Conservation (phyloP, 306 rosid genomes). For the Cucurbita argyrosperma region DNA sequence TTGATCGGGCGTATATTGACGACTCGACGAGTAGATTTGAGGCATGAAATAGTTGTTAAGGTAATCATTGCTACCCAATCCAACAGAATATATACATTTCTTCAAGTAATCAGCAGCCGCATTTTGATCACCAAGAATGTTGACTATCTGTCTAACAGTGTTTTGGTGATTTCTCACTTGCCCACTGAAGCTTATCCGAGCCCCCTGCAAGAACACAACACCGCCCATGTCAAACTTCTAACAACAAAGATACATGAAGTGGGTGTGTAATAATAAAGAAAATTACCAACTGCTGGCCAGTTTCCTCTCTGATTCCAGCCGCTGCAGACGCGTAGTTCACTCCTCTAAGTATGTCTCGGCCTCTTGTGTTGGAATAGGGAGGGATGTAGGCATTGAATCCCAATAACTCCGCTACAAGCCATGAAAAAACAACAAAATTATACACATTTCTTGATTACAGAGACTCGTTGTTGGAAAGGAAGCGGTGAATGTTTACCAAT, state of each 20-base stretch:
- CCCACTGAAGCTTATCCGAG: slow-evolving; percentile 60
- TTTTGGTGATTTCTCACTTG: slow-evolving; percentile 71
- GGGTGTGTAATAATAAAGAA: background rate
- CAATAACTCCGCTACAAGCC: slow-evolving; percentile 54
- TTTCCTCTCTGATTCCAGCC: slow-evolving; percentile 90
- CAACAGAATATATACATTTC: slow-evolving; percentile 70
- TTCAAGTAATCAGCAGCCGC: slow-evolving; percentile 42
- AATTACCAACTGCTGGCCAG: slow-evolving; percentile 78
- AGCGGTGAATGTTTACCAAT: slow-evolving; percentile 24
- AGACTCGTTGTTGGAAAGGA: no score
- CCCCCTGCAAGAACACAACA: slow-evolving; percentile 36
- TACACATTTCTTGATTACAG: no score
- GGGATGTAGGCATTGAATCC: slow-evolving; percentile 59
- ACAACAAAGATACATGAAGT: background rate
- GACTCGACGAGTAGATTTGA: slow-evolving; percentile 32
- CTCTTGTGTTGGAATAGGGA: slow-evolving; percentile 45
- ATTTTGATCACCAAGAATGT: slow-evolving; percentile 38
- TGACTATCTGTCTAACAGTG: slow-evolving; percentile 48
- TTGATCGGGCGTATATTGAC: slow-evolving; percentile 45
- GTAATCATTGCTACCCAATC: slow-evolving; percentile 90
- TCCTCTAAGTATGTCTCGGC: slow-evolving; percentile 58
- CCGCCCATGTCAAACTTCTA: no score
- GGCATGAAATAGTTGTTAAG: slow-evolving; percentile 98
- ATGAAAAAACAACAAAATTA: background rate
- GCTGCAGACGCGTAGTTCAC: slow-evolving; percentile 96